Conservation (phyloP, 768 basidiomycete genomes). For the Tulasnella sp. region DNA sequence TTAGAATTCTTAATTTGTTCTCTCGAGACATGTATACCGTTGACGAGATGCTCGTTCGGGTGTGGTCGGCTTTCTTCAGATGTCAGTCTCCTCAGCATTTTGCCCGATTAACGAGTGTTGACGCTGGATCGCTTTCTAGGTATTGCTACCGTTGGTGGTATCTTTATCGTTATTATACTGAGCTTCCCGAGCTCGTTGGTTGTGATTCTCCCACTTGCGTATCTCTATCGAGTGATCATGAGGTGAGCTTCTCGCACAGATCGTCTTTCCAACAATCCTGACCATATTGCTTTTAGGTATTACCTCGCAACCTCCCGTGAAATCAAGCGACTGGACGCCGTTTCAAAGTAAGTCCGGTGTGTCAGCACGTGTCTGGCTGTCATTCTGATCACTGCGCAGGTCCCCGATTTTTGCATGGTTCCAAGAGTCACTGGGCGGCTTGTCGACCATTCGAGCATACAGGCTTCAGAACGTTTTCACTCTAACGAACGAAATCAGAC, state of each 20-base stretch:
- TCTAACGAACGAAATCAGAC: conserved; percentile 57
- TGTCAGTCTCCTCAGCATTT: conserved; percentile 30
- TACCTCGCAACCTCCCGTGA: conserved; percentile 82
- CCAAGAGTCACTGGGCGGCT: conserved; percentile 41
- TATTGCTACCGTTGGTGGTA: conserved; percentile 34
- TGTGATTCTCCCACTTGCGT: conserved; percentile 63
- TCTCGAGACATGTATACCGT: conserved; percentile 67
- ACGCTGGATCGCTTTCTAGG: conserved; percentile 27
- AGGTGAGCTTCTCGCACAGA: conserved; percentile 40
- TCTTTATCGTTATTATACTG: conserved; percentile 55
- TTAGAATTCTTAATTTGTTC: conserved; percentile 81
- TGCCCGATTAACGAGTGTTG: not conserved
- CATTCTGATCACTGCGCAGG: conserved; percentile 30
- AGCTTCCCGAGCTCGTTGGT: conserved; percentile 80
- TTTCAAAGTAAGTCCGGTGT: conserved; percentile 38
- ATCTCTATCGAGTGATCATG: conserved; percentile 77
- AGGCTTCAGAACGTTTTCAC: conserved; percentile 60
- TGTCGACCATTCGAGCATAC: conserved; percentile 80
- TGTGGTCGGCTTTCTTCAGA: conserved; percentile 62
- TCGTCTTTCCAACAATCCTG: not conserved
- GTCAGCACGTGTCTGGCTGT: not conserved
- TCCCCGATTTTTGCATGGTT: conserved; percentile 73
- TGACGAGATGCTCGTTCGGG: conserved; percentile 72
- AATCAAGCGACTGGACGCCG: conserved; percentile 79
- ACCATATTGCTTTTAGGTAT: conserved; percentile 44